Evolutionary conservation across 2,329 filamentous ascomycete species (phyloP).

Genomic region (Coleophoma cylindrospora): DNA sequence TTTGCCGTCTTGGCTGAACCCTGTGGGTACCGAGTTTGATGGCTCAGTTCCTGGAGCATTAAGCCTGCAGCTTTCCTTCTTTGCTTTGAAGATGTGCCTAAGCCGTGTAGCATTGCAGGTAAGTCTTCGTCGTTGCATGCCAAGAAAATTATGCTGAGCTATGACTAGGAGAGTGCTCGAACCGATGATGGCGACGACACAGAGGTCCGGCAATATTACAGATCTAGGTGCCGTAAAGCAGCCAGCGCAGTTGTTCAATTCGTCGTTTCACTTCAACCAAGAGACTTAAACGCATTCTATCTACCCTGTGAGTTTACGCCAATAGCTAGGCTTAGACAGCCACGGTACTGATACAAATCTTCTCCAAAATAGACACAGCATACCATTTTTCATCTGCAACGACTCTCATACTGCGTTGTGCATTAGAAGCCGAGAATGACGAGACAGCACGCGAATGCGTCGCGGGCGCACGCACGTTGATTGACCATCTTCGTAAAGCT

Average conservation of each 20-base stretch:
- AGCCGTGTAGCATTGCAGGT: conserved; percentile 3
- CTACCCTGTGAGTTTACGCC: conserved; percentile 15
- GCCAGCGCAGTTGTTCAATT: conserved; percentile 17
- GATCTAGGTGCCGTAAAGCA: conserved; percentile 13
- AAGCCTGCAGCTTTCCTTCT: conserved; percentile 2
- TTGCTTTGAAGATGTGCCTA: conserved; percentile 4
- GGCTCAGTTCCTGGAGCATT: not conserved
- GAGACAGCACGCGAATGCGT: conserved; percentile 2
- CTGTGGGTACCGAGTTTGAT: not conserved
- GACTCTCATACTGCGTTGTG: conserved; percentile 2
- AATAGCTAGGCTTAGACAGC: too few relatives aligned
- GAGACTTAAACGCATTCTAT: conserved; percentile 18
- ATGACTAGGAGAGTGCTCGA: not conserved
- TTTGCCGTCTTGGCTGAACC: conserved; percentile 1
- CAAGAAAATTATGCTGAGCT: not conserved
- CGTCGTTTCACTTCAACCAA: conserved; percentile 8
- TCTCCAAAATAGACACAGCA: not conserved
- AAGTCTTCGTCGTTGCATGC: not conserved
- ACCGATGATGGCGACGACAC: not conserved
- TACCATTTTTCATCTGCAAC: conserved; percentile 3
- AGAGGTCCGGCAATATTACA: conserved; percentile 2
- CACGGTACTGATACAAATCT: not conserved
- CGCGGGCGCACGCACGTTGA: not conserved
- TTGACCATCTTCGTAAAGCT: conserved; percentile 2
- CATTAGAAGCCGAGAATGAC: conserved; percentile 1